Percentiles rank a stretch among this genome's conserved stretches.
phyloP scores from a whole-genome alignment of 1,284 basidiomycete species.

The Tylopilus sp. region DNA sequence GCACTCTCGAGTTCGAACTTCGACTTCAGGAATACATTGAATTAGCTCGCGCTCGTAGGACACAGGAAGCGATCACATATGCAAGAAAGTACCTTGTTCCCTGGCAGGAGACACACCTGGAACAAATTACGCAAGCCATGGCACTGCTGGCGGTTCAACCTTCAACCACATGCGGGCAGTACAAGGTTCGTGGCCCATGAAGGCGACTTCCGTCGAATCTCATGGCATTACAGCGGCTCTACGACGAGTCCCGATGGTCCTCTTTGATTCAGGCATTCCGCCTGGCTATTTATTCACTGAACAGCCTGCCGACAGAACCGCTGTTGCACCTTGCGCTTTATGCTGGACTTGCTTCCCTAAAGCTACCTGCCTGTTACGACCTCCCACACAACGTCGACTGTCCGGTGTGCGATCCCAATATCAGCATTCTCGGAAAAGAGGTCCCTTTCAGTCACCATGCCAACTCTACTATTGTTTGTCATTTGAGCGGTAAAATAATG shows the following conservation, averaged over 20 bases:
- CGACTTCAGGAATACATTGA: constrained; percentile 96
- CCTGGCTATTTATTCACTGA: constrained; percentile 77
- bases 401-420: constrained; percentile 79
- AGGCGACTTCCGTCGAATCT: constrained; percentile 8
- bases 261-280: constrained; percentile 74
- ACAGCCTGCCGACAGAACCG: constrained; percentile 81
- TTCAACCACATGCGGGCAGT: constrained; percentile 61
- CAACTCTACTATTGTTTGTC: constrained; percentile 93
- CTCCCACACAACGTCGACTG: constrained; percentile 78
- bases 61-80: constrained; percentile 79
- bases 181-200: constrained; percentile 49
- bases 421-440: constrained; percentile 75
- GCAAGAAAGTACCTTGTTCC: constrained; percentile 73
- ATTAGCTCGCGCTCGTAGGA: constrained; percentile 66
- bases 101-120: constrained; percentile 78
- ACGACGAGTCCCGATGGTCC: constrained; percentile 74
- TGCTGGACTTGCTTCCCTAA: constrained; percentile 82
- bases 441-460: constrained; percentile 92
- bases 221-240: constrained; percentile 60
- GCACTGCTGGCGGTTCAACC: constrained; percentile 72
- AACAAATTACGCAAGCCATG: constrained; percentile 73
- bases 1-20: constrained; percentile 92
- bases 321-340: constrained; percentile 83
- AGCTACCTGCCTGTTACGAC: constrained; percentile 73
- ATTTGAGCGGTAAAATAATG: constrained; percentile 88